Base-by-base conservation (phyloP, 331 rosid species). In the Quercus lobata region DNA sequence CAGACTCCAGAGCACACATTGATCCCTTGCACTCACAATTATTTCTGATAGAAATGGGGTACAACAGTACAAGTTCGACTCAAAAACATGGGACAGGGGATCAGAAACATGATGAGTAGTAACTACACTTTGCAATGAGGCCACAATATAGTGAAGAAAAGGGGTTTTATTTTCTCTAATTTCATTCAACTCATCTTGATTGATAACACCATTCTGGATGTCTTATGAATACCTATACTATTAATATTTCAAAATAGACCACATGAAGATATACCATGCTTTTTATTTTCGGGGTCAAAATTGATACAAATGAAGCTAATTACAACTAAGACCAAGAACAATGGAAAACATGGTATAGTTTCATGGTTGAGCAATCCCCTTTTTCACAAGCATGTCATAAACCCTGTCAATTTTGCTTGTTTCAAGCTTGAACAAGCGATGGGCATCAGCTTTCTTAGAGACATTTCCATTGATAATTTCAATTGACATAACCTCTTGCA, bases 361-460 rank as follows among this genome's bases (percentile, higher is more conserved):
- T 93, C 89, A 90, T 46, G 94, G 90, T 19, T 80, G 87, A 53
- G 88, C 96, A 62, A 96, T 83, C 55, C 98, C 99, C 83, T 96
- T 96, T 66, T 89, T 93, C 16, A 93, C 80, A 18, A 96, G 98
- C 90, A 93, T 88, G 65, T 96, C 99, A 75, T 88, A 96, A n/a
- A 94, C 96, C 72, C 89, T 83, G 83, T 96, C 99, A 72, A 93
- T 73, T 82, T 87, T 91, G 73, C 72, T 72, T 52, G 92, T 71
- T 62, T 96, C 99, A 77, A 90, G 85, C 77, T 91, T 84, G 97
- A 96, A 93, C n/a, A 96, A 68, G 60, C 83, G 93, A 81, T 91
- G 90, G 52, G 97, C 99, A 85, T 96, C 99, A 0, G 97, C 86
- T 85, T 89, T 91, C 54, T 91, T 79, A 70, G 85, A 82, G 60